Base-by-base conservation (phyloP, 228 moss, liverwort and hornwort species). In the Sphagnum fallax region DNA sequence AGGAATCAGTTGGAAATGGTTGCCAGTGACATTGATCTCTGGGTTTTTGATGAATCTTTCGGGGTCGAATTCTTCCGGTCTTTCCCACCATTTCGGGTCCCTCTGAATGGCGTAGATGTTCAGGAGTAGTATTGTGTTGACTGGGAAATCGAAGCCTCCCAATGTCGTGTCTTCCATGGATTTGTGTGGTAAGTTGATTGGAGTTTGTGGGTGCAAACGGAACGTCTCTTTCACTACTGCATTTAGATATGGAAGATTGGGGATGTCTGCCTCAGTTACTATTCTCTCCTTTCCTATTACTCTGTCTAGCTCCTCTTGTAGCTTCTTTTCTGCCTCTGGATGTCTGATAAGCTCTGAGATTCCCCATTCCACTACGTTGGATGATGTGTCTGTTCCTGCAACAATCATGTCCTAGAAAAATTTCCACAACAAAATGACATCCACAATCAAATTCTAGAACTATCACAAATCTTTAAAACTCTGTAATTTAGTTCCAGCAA, bases 1-100 rank as follows among this genome's bases (percentile, higher is more conserved):
- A 4, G 76, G 76, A 6, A 77, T 49, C 7, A 77, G 67, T n/a
- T 77, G 11, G 53, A 66, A 77, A 48, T 77, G 76, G 9, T 67
- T 52, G 48, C 76, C 76, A 47, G 47, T 66, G 9, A 50, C 65
- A 11, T 48, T 14, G 10, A 66, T 50, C 51, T 66, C 15, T 4
- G 65, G 65, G 9, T 49, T 48, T 15, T 9, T 50, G 14, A 66
- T 49, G 15, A 66, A 66, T 16, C 65, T 66, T 15, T 66, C 65
- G 1, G 65, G 65, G 50, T 49, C 6, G 14, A 66, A 66, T 50
- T 66, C 65, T 10, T 48, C 48, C 10, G 65, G 65, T 14, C 14
- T 66, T 50, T 66, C 49, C 48, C 49, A 66, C 10, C 10, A 13
- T 10, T 8, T 49, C 5, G 65, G 65, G 15, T 66, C 65, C 49